Percentiles rank a stretch among this genome's conserved stretches.
phyloP scores from a whole-genome alignment of 176 grass and related monocot species.

The Avena insularis region DNA sequence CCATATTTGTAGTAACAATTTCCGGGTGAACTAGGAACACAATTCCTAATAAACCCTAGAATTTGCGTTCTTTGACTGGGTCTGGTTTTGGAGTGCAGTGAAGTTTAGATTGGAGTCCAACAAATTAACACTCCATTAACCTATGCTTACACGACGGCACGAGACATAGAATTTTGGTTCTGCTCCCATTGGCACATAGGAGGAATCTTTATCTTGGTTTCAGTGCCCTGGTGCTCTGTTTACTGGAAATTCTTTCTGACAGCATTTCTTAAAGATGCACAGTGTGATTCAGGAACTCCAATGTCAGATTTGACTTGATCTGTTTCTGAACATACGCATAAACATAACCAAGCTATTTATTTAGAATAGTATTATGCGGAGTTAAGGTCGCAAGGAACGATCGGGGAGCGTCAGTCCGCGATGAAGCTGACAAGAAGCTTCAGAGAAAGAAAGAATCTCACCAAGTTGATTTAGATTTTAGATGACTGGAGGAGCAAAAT shows the following conservation, averaged over 20 bases:
- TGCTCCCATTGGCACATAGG: background rate
- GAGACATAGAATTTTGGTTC: background rate
- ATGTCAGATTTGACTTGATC: background rate
- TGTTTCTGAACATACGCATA: background rate
- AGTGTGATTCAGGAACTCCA: background rate
- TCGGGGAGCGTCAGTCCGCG: background rate
- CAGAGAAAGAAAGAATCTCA: constrained; percentile 12
- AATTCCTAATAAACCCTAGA: no score
- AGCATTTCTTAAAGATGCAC: background rate
- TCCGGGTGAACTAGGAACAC: no score
- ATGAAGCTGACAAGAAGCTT: constrained; percentile 5
- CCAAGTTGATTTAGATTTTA: background rate
- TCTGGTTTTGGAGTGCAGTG: no score
- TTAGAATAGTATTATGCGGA: background rate
- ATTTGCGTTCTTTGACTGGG: no score
- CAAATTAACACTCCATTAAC: no score
- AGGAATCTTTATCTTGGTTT: background rate
- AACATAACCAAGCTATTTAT: background rate
- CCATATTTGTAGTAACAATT: no score
- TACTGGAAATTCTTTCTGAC: background rate
- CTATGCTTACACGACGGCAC: no score
- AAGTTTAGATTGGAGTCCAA: no score
- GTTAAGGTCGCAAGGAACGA: background rate
- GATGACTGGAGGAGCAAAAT: background rate
- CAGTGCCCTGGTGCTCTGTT: background rate